These are phyloP conservation scores for Amaranthus hypochondriacus DNA, from an alignment of 148 eudicot species.

Conservation along the genomic window DNA sequence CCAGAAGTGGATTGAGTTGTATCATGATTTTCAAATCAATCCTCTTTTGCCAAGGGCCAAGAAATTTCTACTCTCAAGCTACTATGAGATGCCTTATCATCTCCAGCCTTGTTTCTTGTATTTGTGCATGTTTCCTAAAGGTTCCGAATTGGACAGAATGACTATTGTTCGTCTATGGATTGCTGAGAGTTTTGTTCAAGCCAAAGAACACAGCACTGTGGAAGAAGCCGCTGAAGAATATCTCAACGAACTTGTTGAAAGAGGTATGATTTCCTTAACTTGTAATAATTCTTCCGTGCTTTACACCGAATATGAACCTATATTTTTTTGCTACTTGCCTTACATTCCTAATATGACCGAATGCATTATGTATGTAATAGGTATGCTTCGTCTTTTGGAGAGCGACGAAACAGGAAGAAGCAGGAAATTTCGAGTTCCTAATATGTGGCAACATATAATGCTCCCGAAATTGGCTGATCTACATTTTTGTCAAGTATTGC, in stretches of 20 bases:
- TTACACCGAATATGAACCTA: too few species aligned
- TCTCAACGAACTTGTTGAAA: conserved; percentile 4
- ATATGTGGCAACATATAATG: conserved; percentile 5
- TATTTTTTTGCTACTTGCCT: too few species aligned
- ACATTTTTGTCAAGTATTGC: conserved; percentile 2
- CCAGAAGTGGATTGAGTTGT: conserved; percentile 8
- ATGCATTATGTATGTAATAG: not conserved
- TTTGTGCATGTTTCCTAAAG: conserved; percentile 5
- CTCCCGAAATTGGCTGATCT: not conserved
- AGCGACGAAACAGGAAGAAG: conserved; percentile 1
- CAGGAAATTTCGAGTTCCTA: not conserved
- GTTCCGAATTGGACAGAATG: too few species aligned
- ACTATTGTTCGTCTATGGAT: conserved; percentile 12
- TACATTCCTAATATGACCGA: too few species aligned
- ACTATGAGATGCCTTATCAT: conserved; percentile 4
- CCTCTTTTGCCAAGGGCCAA: not conserved
- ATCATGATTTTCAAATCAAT: not conserved
- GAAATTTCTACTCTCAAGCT: not conserved
- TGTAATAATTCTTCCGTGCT: too few species aligned
- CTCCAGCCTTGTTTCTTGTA: conserved; percentile 12
- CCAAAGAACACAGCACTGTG: not conserved
- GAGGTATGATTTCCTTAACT: not conserved
- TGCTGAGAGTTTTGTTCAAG: conserved; percentile 2
- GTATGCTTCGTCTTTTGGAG: not conserved
- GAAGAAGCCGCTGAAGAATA: conserved; percentile 9